Evolutionary conservation across 1,284 basidiomycete genomes (phyloP), one percentile per base, ranked within the genome.

Genomic region (Tylopilus orsonianus): DNA sequence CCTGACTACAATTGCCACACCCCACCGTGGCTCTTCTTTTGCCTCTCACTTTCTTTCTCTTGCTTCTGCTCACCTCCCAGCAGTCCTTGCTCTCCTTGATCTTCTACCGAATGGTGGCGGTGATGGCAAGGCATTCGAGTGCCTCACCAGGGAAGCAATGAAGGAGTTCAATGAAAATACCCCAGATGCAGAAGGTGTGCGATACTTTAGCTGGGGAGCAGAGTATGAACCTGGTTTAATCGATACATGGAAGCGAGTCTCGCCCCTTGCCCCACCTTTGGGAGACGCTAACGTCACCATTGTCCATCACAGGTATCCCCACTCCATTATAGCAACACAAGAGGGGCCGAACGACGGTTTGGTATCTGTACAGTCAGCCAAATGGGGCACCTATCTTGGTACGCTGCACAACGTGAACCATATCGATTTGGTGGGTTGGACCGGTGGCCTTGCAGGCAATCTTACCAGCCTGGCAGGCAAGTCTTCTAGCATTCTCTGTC

Each of bases 171-270:
- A 98, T 64, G 80, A 87, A 50, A 75, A 85, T 34, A 91, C 90
- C 0, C 85, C 88, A 0, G 85, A 97, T 59, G 78, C 85, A 1
- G 74, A 78, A 0, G 80, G 80, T 24, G 87, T 97, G 48, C 78
- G 81, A 55, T 97, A 97, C 69, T 95, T 89, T 61, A 93, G 89
- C 59, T 98, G 93, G 89, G 95, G 95, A 9, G 94, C 95, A 5
- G 77, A 77, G 19, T 95, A 93, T 65, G 81, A 89, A 12, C 93
- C 95, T 4, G 89, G 90, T 1, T 72, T 95, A 48, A 82, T 95
- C 38, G 91, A 95, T 69, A 89, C 91, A 0, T 93, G 90, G 83
- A 88, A 86, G 74, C 87, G 57, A 62, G 75, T 67, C 26, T 32
- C 5, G 4, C 33, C 13, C 12, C 9, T 8, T 10, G 4, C 9